phyloP scores from a whole-genome alignment of 371 early-diverging fungal genomes.

The Mortierella sp. region DNA sequence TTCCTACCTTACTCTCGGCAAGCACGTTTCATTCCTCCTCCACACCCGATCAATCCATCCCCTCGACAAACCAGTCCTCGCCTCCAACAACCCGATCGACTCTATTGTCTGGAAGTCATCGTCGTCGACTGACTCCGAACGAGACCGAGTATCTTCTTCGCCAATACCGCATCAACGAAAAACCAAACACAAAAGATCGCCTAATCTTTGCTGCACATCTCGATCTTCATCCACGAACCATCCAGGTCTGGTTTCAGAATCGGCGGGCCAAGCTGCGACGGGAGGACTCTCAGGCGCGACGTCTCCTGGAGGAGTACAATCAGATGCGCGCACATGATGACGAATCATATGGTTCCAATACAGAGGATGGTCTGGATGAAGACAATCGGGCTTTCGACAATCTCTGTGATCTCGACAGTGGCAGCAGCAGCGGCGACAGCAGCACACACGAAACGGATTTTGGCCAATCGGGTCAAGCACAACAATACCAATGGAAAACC shows the following conservation, averaged over 20 bases:
- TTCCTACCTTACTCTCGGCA: background rate
- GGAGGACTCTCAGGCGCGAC: slow-evolving; percentile 17
- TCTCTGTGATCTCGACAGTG: background rate
- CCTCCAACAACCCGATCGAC: background rate
- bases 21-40: background rate
- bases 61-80: background rate
- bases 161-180: slow-evolving; percentile 25
- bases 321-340: background rate
- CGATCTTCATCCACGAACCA: slow-evolving; percentile 62
- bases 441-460: background rate
- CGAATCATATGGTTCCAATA: background rate
- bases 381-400: background rate
- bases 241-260: slow-evolving; percentile 96
- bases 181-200: slow-evolving; percentile 32
- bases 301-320: background rate
- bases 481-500: background rate
- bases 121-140: slow-evolving; percentile 25
- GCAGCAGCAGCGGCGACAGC: too few species aligned
- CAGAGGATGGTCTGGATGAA: background rate
- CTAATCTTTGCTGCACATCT: slow-evolving; percentile 22
- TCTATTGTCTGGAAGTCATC: slow-evolving; percentile 5
- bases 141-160: slow-evolving; percentile 35
- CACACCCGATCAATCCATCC: background rate
- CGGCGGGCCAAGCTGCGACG: slow-evolving; percentile 69
- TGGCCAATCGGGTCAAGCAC: too few species aligned